A percentile compares a stretch with the other conserved stretches of the same genome.
Conservation (phyloP, 805 yeast genomes). For the Metschnikowia matae region DNA sequence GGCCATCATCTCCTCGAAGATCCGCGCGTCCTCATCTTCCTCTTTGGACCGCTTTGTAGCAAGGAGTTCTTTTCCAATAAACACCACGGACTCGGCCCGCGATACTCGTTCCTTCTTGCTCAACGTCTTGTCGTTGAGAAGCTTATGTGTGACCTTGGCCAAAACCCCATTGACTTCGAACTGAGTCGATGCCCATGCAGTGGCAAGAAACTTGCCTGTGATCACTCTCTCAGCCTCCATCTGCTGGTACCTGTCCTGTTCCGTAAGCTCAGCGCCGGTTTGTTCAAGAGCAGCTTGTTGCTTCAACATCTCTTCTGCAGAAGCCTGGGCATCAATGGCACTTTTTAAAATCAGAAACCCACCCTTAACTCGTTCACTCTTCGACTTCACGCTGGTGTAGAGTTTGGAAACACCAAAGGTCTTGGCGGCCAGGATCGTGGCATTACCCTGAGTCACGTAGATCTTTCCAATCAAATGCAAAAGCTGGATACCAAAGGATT, state of each 20-base stretch:
- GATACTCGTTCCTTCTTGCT: constrained; percentile 56
- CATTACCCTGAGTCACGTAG: constrained; percentile 71
- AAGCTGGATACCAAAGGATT: constrained; percentile 90
- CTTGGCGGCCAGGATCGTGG: constrained; percentile 67
- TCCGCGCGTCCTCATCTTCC: constrained; percentile 87
- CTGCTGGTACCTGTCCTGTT: constrained; percentile 30
- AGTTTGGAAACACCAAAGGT: constrained; percentile 86
- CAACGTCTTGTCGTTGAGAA: constrained; percentile 55
- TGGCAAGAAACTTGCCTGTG: constrained; percentile 85
- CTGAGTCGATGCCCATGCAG: constrained; percentile 93
- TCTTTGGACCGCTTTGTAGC: constrained; percentile 70
- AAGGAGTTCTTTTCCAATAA: constrained; percentile 67
- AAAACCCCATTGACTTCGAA: constrained; percentile 86
- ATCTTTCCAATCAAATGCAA: constrained; percentile 78
- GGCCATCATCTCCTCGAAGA: constrained; percentile 89
- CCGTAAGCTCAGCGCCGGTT: constrained; percentile 28
- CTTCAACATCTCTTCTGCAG: constrained; percentile 63
- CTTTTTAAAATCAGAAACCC: constrained; percentile 78
- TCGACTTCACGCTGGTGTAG: constrained; percentile 75
- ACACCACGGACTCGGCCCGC: constrained; percentile 75
- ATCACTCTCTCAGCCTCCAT: constrained; percentile 78
- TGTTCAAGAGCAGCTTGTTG: constrained; percentile 53
- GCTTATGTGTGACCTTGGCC: constrained; percentile 58
- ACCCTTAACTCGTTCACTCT: constrained; percentile 76
- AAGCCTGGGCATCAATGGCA: constrained; percentile 82